Base-by-base conservation (phyloP, 108 stramenopile genomes). In the Mediolabrus comicus region DNA sequence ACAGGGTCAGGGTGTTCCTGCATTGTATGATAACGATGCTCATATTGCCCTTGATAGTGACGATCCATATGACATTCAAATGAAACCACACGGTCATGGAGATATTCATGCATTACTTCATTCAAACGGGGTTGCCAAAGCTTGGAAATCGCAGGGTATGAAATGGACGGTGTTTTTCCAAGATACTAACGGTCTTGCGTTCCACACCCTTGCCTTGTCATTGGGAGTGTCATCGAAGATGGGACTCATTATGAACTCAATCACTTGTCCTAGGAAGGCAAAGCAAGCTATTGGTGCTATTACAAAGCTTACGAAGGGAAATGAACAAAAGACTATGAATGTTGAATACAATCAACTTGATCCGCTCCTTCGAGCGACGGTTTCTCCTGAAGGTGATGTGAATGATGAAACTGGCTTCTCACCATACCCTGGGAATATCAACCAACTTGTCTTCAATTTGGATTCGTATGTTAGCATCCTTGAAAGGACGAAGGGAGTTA, bases 341-440 rank as follows among this genome's bases (percentile, higher is more conserved):
- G 98, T 99, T 17, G 99, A 99, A 87, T 99, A 99, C 86, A 99
- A 99, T 77, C 98, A 98, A 82, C 82, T 99, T 28, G 99, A 98
- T 72, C 98, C 99, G 4, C 84, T 99, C 19, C 87, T 99, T 17
- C 71, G 89, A 34, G 86, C 97, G 35, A 85, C 87, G 28, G 95
- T 86, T 9, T 75, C 83, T 22, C 79, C 87, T 11, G 87, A 89
- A 30, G 98, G 98, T 28, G 99, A 99, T 85, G 96, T 96, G 2
- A 86, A 95, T 52, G 98, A 98, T 69, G 78, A 65, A 14, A 97
- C 96, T 27, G 97, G 97, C 24, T 95, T 83, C 59, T 95, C 92
- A 25, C 96, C 98, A 3, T 99, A 85, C 79, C 99, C 99, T 13
- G 99, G 99, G 31, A 99, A 99, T 85, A 97, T 95, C 75, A 99